Base-by-base conservation (phyloP, 805 yeast species). In the Pichia manshurica region DNA sequence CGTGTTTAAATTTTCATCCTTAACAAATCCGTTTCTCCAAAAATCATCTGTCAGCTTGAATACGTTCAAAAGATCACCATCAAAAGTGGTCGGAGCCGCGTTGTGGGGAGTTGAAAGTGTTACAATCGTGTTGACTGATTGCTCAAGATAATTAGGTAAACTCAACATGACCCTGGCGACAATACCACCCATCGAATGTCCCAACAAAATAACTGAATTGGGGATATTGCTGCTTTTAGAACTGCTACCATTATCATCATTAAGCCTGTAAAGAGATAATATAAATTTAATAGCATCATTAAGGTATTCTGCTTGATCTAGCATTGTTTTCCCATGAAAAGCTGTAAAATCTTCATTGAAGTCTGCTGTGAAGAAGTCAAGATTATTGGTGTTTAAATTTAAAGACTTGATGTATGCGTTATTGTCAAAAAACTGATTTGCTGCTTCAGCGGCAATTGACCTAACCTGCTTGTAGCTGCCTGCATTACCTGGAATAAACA, bases 161-260 rank as follows among this genome's bases (percentile, higher is more conserved):
- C 95, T 81, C 6, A 87, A 73, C 79, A 90, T 79, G 0, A 87
- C 82, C 49, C 98, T 73, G 3, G 96, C 85, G 1, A 93, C 98
- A 16, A 91, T 78, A 3, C 99, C 99, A 37, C 99, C 99, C 99
- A 91, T 91, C 0, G 98, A 91, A 67, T 91, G 99, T 2, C 88
- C 96, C 0, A 91, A 54, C 0, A 91, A 61, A 0, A 91, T 78
- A 1, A 91, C 95, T 0, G 96, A 84, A 19, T 62, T 64, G 8
- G 68, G 62, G 5, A 53, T 63, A 7, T 44, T 50, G 6, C 19
- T 17, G 8, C 16, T 17, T 21, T 28, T 15, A 47, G 56, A 12
- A 13, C 19, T 37, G 29, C 29, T 16, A 46, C 56, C 16, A 13
- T 4, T n/a, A 25, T 34, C 17, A 15, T 44, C 34, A 43, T 59